These are phyloP conservation scores for Paramecium sexaurelia DNA, from an alignment of 73 alveolate genomes.

Conservation along the genomic window DNA sequence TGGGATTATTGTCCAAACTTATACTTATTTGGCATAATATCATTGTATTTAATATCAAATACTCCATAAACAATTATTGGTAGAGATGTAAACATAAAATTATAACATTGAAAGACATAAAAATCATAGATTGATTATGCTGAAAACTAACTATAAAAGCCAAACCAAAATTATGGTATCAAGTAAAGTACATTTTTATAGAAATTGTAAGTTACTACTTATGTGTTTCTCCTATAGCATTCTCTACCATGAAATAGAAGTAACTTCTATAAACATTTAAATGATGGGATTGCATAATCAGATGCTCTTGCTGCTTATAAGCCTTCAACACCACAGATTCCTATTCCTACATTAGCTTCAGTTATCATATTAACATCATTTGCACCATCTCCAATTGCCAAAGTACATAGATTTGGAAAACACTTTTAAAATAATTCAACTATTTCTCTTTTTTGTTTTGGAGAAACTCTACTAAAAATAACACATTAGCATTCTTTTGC, in stretches of 20 bases:
- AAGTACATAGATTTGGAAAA: conserved; percentile 76
- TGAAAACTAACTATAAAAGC: conserved; percentile 80
- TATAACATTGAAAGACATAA: conserved; percentile 62
- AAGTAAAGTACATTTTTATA: conserved; percentile 84
- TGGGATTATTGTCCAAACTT: not conserved
- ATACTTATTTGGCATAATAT: not conserved
- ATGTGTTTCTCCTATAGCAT: conserved; percentile 80
- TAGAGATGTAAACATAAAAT: conserved; percentile 82
- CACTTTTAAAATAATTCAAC: conserved; percentile 70
- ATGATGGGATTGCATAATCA: conserved; percentile 90
- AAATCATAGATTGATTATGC: conserved; percentile 83
- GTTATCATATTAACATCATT: conserved; percentile 96
- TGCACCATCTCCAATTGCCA: conserved; percentile 97
- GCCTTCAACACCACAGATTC: conserved; percentile 92
- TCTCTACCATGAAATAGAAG: conserved; percentile 91
- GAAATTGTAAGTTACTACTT: conserved; percentile 81
- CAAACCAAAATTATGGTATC: conserved; percentile 84
- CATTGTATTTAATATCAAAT: conserved; percentile 64
- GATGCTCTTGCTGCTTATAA: conserved; percentile 91
- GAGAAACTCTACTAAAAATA: conserved; percentile 92
- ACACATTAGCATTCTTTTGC: conserved; percentile 70
- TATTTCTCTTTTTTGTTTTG: conserved; percentile 90
- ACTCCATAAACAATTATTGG: conserved; percentile 88
- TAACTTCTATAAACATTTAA: conserved; percentile 78
- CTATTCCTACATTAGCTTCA: conserved; percentile 88